Percentiles rank a stretch among this genome's conserved stretches.
Evolutionary conservation across 192 early-diverging fungal species (phyloP).

Genomic region (Coemansia sp.): DNA sequence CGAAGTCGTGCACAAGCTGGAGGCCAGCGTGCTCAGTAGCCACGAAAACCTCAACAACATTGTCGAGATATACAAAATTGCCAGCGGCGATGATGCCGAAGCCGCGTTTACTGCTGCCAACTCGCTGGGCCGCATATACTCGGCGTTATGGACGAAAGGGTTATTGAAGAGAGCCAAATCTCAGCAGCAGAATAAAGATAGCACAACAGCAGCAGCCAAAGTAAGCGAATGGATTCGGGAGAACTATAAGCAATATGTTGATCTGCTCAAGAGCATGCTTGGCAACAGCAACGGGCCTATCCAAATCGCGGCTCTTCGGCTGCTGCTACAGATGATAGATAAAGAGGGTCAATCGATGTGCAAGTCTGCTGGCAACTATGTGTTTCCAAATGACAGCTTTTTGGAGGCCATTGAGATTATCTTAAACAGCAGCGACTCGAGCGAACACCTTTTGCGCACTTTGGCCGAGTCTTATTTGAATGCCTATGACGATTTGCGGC

Average conservation of each 20-base stretch:
- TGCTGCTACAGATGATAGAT: constrained; percentile 67
- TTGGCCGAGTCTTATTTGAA: constrained; percentile 72
- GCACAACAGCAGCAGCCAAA: constrained; percentile 41
- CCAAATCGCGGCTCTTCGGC: constrained; percentile 73
- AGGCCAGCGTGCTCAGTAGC: constrained; percentile 62
- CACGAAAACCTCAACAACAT: constrained; percentile 77
- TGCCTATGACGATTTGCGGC: constrained; percentile 80
- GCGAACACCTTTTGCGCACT: constrained; percentile 60
- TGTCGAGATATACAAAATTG: constrained; percentile 53
- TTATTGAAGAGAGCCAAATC: constrained; percentile 24
- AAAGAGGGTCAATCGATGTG: constrained; percentile 57
- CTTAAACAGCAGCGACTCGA: constrained; percentile 58
- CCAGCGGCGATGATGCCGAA: constrained; percentile 53
- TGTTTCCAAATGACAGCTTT: constrained; percentile 74
- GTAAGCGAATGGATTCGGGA: constrained; percentile 74
- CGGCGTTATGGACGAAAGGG: constrained; percentile 40
- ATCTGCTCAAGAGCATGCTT: constrained; percentile 56
- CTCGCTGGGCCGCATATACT: constrained; percentile 71
- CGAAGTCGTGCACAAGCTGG: constrained; percentile 56
- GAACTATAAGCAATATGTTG: constrained; percentile 69
- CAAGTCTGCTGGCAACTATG: constrained; percentile 35
- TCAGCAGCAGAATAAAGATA: not conserved
- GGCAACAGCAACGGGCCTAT: constrained; percentile 64
- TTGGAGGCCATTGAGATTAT: constrained; percentile 56
- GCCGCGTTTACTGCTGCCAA: constrained; percentile 68